Base-by-base conservation (phyloP, 192 early-diverging fungal species). In the Gryganskiella cystojenkinii region DNA sequence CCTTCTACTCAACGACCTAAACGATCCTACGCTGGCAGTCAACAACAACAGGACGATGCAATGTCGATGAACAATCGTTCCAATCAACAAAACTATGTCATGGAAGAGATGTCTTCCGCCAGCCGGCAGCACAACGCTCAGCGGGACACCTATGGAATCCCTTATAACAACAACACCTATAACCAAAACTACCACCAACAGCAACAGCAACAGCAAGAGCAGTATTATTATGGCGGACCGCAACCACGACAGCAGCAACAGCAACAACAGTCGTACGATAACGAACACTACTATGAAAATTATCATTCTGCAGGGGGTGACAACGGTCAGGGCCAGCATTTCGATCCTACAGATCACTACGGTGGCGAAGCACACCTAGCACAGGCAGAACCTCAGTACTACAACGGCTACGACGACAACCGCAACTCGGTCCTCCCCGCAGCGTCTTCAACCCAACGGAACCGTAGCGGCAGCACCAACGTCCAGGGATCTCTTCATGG, bases 161-260 rank as follows among this genome's bases (percentile, higher is more conserved):
- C 43, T 27, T 46, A 65, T 19, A 13, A 20, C 7, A 6, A 55
- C 45, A 61, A 61, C 55, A 33, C 31, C 34, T 19, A 22, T 33
- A 37, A 33, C 37, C 37, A 5, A 40, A 40, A 40, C 37, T 37
- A 37, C 30, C 10, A 30, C 9, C 57, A 45, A 60, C 43, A 9
- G 46, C 20, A 45, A 60, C 57, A 24, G n/a, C 22, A 14, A 54
- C 52, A 20, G 34, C 20, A 28, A 56, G 20, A 43, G 7, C 57
- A 43, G 17, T 25, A 43, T 42, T 24, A 28, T 4, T 17, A 43
- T 22, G 43, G 15, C 1, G 3, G 28, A 54, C 28, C 30, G 28
- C 28, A 54, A 31, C 28, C 55, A 56, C 19, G 55, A 31, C 49
- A 46, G 8, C 61, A 31, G 46, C 33, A 51, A 22, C 37, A 64